Conservation (phyloP, 73 alveolate species). For the Paramecium tetraurelia region DNA sequence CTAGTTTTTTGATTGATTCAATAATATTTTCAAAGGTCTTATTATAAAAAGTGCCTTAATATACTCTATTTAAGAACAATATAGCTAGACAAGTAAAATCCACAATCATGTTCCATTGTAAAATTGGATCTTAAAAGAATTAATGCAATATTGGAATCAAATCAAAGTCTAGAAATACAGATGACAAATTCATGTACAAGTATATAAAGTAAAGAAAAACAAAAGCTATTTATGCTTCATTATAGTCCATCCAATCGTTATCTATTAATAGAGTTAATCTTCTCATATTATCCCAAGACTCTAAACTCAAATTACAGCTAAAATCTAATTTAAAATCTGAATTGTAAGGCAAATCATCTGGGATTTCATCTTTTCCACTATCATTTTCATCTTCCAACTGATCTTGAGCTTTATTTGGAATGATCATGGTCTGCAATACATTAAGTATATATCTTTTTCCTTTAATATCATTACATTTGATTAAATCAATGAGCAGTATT, state of each 20-base stretch:
- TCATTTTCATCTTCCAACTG: neutral
- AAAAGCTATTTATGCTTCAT: conserved; percentile 33
- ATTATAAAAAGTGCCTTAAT: conserved; percentile 15
- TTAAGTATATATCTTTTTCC: conserved; percentile 30
- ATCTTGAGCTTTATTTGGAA: conserved; percentile 16
- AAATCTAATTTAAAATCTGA: conserved; percentile 28
- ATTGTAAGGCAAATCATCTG: conserved; percentile 31
- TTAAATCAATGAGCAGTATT: neutral
- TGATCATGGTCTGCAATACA: neutral
- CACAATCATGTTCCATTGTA: neutral
- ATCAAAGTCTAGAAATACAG: conserved; percentile 14
- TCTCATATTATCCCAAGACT: conserved; percentile 54
- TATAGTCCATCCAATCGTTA: neutral
- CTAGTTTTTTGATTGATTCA: neutral
- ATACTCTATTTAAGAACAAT: conserved; percentile 25
- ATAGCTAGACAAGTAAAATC: neutral
- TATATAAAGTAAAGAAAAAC: neutral
- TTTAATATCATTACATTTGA: neutral
- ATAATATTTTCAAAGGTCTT: neutral
- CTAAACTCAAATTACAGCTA: conserved; percentile 46
- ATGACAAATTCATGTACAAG: neutral
- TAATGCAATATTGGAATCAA: neutral
- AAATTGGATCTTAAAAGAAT: conserved; percentile 16
- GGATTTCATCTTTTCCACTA: neutral
- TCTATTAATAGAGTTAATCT: conserved; percentile 21